Conservation (phyloP, 2,329 filamentous ascomycete species). For the Cercospora zeina region DNA sequence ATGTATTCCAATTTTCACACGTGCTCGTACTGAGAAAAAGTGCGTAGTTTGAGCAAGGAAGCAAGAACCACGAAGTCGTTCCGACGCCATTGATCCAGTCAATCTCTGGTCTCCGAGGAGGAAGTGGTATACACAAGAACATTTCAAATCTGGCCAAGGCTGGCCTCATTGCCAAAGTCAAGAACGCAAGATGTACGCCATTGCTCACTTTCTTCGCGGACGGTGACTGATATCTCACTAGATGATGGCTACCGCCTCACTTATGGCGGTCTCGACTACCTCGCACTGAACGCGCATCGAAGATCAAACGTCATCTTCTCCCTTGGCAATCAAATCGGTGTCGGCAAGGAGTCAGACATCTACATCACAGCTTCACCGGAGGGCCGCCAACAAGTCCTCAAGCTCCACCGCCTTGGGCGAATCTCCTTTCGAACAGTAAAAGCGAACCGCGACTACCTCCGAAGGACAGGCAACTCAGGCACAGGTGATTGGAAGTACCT, state of each 20-base stretch:
- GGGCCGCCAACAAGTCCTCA: slow-evolving; percentile 78
- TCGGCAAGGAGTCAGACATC: slow-evolving; percentile 97
- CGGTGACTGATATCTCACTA: slow-evolving; percentile 31
- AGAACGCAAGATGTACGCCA: slow-evolving; percentile 76
- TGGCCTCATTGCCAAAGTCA: slow-evolving; percentile 85
- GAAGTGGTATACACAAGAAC: slow-evolving; percentile 73
- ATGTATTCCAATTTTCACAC: background rate
- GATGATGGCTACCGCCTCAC: slow-evolving; percentile 95
- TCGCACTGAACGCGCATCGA: slow-evolving; percentile 88
- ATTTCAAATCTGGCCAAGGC: slow-evolving; percentile 92
- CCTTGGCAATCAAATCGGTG: slow-evolving; percentile 89
- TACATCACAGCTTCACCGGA: slow-evolving; percentile 82
- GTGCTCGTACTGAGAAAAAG: slow-evolving; percentile 19
- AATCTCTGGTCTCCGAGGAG: slow-evolving; percentile 74
- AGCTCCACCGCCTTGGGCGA: slow-evolving; percentile 91
- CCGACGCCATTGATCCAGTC: slow-evolving; percentile 86
- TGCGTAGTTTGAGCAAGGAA: slow-evolving; percentile 81
- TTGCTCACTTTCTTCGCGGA: slow-evolving; percentile 2
- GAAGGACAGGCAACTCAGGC: slow-evolving; percentile 59
- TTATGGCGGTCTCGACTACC: slow-evolving; percentile 94
- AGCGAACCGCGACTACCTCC: slow-evolving; percentile 91
- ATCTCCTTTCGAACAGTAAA: slow-evolving; percentile 98
- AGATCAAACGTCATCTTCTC: slow-evolving; percentile 80
- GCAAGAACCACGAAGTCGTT: slow-evolving; percentile 95
- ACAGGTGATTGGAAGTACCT: slow-evolving; percentile 98